phyloP scores from a whole-genome alignment of 169 alveolate species.

The Cryptosporidium muris region DNA sequence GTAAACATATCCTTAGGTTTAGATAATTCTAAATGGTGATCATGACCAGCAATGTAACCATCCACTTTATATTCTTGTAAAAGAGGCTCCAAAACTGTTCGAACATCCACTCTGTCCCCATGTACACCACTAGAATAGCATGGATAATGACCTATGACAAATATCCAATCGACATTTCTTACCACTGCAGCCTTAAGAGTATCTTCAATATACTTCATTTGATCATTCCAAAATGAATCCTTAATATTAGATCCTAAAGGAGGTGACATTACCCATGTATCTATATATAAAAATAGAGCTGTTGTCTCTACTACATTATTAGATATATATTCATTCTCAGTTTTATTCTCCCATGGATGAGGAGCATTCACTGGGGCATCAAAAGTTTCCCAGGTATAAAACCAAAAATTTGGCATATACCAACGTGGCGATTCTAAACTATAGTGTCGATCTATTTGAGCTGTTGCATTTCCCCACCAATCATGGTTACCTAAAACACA shows the following conservation, averaged over 20 bases:
- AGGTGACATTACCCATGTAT: constrained; percentile 87
- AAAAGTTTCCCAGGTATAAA: constrained; percentile 75
- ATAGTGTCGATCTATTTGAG: constrained; percentile 63
- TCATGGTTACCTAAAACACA: constrained; percentile 70
- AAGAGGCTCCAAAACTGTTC: constrained; percentile 83
- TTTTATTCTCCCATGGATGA: constrained; percentile 63
- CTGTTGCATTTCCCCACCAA: constrained; percentile 72
- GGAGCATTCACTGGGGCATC: constrained; percentile 61
- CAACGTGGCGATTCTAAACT: constrained; percentile 81
- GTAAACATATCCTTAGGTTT: constrained; percentile 59
- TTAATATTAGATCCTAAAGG: constrained; percentile 84
- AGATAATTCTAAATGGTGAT: constrained; percentile 83
- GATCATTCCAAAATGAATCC: constrained; percentile 76
- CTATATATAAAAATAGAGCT: constrained; percentile 82
- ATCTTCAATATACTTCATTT: constrained; percentile 85
- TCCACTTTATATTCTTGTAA: constrained; percentile 87
- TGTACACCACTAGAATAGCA: constrained; percentile 86
- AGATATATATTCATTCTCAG: background rate
- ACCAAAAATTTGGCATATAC: constrained; percentile 92
- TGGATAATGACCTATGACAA: constrained; percentile 90
- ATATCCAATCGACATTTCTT: constrained; percentile 81
- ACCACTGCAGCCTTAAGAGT: constrained; percentile 86
- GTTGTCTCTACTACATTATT: constrained; percentile 1
- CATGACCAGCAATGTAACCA: constrained; percentile 89
- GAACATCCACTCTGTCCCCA: constrained; percentile 85